Conservation (phyloP, 1,284 basidiomycete species). For the Anthracocystis walkeri region DNA sequence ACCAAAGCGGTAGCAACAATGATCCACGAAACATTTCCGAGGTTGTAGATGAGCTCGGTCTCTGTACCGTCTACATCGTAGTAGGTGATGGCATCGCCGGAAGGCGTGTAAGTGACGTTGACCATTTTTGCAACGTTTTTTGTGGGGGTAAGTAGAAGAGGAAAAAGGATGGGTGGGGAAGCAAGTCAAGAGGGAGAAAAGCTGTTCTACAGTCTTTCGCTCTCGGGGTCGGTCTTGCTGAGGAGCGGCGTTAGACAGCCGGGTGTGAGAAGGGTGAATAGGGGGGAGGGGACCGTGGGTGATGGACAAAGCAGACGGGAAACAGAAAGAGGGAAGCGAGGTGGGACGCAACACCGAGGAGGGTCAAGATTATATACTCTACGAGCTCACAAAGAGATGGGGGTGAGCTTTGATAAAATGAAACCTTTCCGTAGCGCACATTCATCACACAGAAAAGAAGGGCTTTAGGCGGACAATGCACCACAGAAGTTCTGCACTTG, state of each 20-base stretch:
- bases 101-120: constrained; percentile 38
- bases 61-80: constrained; percentile 17
- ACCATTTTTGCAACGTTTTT: constrained; percentile 35
- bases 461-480: constrained; percentile 3
- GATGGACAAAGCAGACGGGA: no score
- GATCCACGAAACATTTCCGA: constrained; percentile 74
- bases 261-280: no score
- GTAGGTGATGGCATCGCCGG: constrained; percentile 36
- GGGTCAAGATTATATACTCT: no score
- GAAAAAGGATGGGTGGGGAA: background rate
- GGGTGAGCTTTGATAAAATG: background rate
- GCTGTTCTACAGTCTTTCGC: no score
- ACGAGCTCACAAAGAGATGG: no score
- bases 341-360: no score
- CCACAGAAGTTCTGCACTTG: background rate
- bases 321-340: no score
- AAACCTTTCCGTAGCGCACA: no score
- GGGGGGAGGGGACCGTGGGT: no score
- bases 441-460: background rate
- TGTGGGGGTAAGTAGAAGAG: background rate
- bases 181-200: background rate
- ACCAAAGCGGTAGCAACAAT: constrained; percentile 74
- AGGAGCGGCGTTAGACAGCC: no score
- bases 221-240: no score
- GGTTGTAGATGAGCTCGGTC: constrained; percentile 64